These are phyloP conservation scores for Mycena citricolor DNA, from an alignment of 1,284 basidiomycete species.

Conservation along the genomic window DNA sequence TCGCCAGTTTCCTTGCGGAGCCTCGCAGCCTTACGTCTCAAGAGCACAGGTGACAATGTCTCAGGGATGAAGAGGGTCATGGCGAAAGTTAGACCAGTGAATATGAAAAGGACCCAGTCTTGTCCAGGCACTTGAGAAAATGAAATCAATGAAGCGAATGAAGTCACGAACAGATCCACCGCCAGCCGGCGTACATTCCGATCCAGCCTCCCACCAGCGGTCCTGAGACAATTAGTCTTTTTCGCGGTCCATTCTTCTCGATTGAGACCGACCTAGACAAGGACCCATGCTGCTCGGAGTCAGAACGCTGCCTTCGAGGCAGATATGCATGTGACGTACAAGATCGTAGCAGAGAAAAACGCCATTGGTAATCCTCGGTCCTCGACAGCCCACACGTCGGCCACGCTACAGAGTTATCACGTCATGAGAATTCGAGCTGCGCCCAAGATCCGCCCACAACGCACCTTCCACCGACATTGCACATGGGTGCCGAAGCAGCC, in stretches of 20 bases:
- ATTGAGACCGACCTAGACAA: constrained; percentile 28
- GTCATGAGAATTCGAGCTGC: background rate
- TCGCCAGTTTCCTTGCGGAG: constrained; percentile 38
- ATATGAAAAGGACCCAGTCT: constrained; percentile 61
- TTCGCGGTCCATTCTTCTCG: background rate
- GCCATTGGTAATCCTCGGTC: constrained; percentile 63
- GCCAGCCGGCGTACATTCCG: constrained; percentile 41
- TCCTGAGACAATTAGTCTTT: constrained; percentile 26
- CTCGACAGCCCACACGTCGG: constrained; percentile 58
- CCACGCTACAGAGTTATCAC: constrained; percentile 33
- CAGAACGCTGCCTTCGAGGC: background rate
- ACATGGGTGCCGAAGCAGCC: constrained; percentile 46
- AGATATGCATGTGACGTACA: constrained; percentile 33
- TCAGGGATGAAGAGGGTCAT: constrained; percentile 59
- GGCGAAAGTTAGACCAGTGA: constrained; percentile 45
- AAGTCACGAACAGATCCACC: constrained; percentile 63
- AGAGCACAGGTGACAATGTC: constrained; percentile 50
- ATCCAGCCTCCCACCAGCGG: constrained; percentile 57
- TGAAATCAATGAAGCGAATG: constrained; percentile 52
- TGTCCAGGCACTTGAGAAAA: constrained; percentile 45
- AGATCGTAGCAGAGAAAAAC: constrained; percentile 60
- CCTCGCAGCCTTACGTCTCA: constrained; percentile 38
- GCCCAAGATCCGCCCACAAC: background rate
- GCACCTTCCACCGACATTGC: constrained; percentile 41
- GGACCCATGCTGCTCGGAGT: constrained; percentile 42